Base-by-base conservation (phyloP, 306 rosid genomes). In the Malus asiatica region DNA sequence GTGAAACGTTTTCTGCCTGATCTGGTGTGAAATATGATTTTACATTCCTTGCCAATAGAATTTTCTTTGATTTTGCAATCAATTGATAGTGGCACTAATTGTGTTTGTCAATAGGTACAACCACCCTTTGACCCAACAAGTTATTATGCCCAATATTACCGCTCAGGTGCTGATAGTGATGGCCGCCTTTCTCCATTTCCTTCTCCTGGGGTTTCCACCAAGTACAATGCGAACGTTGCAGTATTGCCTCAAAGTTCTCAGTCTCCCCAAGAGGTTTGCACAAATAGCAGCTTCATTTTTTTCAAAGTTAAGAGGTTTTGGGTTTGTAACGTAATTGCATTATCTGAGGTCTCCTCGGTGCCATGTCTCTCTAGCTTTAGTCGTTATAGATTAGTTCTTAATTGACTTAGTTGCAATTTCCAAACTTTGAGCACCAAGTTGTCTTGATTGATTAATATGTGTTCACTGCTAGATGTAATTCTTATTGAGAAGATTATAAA, bases 121-220 rank as follows among this genome's bases (percentile, higher is more conserved):
- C 96, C 80, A 62, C 93, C 91, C 32, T 83, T 88, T 75, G 97
- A 95, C 82, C 96, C 92, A 23, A 16, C 97, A 73, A 88, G 86
- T 79, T 95, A 95, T 73, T 92, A 92, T 83, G 93, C 91, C 77
- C 99, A 92, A 79, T 90, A 83, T 86, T 95, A 92, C 83, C 89
- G 91, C 76, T 73, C 97, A 14, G 96, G 92, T 66, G 87, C 88
- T 76, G 99, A 90, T 82, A 79, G 76, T 81, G 99, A 90, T 72
- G 97, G 96, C 46, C 92, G 90, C 55, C 86, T 89, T 81, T 92
- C 99, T 73, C 97, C 98, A 22, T 90, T 94, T 83, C 84, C 89
- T 68, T 81, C 96, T 84, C 75, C 87, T 35, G 97, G 89, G 73
- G 88, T 88, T 75, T 83, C 88, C 44, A 53, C 93, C 63, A 90